Conservation (phyloP, 23 red algal species). For the Gracilaria domingensis region DNA sequence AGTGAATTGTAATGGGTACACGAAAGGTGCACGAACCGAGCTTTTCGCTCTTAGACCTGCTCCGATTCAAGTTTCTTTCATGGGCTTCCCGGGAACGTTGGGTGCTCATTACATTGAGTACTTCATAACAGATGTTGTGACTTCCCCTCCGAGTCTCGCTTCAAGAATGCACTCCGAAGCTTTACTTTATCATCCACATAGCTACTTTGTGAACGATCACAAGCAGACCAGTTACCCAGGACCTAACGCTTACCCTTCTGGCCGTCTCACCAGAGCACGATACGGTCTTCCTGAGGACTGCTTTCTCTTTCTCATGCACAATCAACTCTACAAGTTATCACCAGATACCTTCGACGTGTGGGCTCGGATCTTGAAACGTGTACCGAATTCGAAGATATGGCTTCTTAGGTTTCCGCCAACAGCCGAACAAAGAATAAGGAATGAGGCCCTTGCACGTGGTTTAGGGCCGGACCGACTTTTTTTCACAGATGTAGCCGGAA, state of each 20-base stretch:
- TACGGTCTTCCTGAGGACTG: conserved; percentile 83
- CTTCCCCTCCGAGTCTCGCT: conserved; percentile 66
- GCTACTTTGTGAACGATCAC: conserved; percentile 91
- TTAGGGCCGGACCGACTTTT: conserved; percentile 70
- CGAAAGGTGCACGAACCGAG: conserved; percentile 84
- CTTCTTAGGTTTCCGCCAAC: conserved; percentile 77
- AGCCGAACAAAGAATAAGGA: conserved; percentile 75
- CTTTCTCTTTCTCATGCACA: conserved; percentile 82
- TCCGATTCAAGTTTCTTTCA: conserved; percentile 89
- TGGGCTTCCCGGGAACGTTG: conserved; percentile 86
- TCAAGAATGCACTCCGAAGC: conserved; percentile 73
- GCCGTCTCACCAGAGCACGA: conserved; percentile 64
- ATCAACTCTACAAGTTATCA: conserved; percentile 86
- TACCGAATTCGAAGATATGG: conserved; percentile 82
- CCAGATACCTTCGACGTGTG: conserved; percentile 81
- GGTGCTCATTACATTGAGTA: conserved; percentile 86
- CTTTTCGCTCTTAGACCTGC: conserved; percentile 86
- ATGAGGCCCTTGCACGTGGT: conserved; percentile 46
- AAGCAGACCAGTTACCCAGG: conserved; percentile 66
- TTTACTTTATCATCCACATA: conserved; percentile 83
- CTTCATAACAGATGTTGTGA: conserved; percentile 83
- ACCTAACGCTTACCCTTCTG: conserved; percentile 31
- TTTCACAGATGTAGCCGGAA: conserved; percentile 84
- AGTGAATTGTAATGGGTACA: conserved; percentile 88
- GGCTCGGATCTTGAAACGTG: conserved; percentile 73